Evolutionary conservation across 805 yeast species (phyloP).

Genomic region (Teunomyces gatunensis): DNA sequence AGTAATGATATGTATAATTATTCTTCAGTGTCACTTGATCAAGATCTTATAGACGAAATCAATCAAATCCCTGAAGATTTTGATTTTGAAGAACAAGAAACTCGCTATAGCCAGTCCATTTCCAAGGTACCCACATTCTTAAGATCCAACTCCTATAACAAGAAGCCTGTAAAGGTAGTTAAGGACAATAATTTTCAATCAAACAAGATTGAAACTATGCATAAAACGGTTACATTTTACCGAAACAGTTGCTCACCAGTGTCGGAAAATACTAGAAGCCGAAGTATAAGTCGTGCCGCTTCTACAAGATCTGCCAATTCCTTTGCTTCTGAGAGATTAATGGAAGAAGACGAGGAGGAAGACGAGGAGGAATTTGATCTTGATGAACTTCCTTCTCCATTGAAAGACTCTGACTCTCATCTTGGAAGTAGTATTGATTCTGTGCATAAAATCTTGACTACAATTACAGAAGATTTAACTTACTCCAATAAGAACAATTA

Average conservation of each 20-base stretch:
- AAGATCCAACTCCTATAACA: slow-evolving; percentile 39
- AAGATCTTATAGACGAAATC: slow-evolving; percentile 49
- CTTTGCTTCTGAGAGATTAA: slow-evolving; percentile 19
- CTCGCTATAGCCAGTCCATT: neutral
- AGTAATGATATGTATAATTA: slow-evolving; percentile 1
- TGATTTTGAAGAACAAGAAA: slow-evolving; percentile 28
- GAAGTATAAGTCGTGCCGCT: slow-evolving; percentile 26
- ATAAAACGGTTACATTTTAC: slow-evolving; percentile 44
- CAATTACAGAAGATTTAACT: neutral
- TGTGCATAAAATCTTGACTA: slow-evolving; percentile 1
- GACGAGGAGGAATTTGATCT: neutral
- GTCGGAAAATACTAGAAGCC: slow-evolving; percentile 12
- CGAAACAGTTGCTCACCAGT: slow-evolving; percentile 23
- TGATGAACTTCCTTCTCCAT: neutral
- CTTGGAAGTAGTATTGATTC: neutral
- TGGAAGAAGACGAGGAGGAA: slow-evolving; percentile 17
- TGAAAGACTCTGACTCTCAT: neutral
- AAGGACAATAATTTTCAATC: slow-evolving; percentile 20
- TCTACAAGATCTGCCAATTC: slow-evolving; percentile 30
- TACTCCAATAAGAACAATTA: neutral
- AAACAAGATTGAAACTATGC: slow-evolving; percentile 35
- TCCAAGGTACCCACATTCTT: slow-evolving; percentile 13
- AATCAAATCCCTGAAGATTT: slow-evolving; percentile 48
- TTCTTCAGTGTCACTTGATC: slow-evolving; percentile 17
- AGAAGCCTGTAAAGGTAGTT: slow-evolving; percentile 31